Evolutionary conservation across 805 yeast genomes (phyloP), one percentile per base, ranked within the genome.

Genomic region (Ogataea paradorogensis): DNA sequence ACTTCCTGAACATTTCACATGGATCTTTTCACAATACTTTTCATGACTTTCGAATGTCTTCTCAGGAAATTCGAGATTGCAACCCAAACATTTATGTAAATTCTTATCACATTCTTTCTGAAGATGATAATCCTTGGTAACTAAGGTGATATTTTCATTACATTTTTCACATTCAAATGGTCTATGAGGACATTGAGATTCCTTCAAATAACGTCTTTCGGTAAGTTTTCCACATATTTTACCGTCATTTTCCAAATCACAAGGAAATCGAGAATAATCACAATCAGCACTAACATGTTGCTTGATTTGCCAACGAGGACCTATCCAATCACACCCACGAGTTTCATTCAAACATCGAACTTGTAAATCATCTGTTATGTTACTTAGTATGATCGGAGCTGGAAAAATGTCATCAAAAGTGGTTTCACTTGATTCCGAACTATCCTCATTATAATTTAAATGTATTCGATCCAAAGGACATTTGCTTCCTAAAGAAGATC

Each of bases 381-480:
- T 78, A n/a, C 73, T 58, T 3, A 82, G 62, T 7, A 82, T 60
- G 15, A 78, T 69, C 0, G 87, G 85, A 2, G 85, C 73, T 4
- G 78, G 76, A 33, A 49, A 64, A 11, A 66, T 52, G 28, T 67
- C 71, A 16, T 53, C 53, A 8, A 43, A 33, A 9, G 30, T 36
- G 3, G 43, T 35, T 14, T 28, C 43, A 15, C 9, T 23, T 11
- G 25, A 23, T 23, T 33, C 33, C 6, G 30, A 14, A 7, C 13
- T 25, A 2, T 40, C 46, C 15, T 40, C 48, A 3, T 29, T 41
- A 42, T 38, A 65, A 13, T 35, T 59, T 29, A 82, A 49, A 3
- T 71, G 66, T 3, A 74, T 74, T 35, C 87, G 61, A 59, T 82
- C 87, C 22, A 81, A 62, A 0, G 88, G 88, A 56, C 88, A 81